Conservation (phyloP, 441 rosid genomes). For the Erodium chrysanthum region DNA sequence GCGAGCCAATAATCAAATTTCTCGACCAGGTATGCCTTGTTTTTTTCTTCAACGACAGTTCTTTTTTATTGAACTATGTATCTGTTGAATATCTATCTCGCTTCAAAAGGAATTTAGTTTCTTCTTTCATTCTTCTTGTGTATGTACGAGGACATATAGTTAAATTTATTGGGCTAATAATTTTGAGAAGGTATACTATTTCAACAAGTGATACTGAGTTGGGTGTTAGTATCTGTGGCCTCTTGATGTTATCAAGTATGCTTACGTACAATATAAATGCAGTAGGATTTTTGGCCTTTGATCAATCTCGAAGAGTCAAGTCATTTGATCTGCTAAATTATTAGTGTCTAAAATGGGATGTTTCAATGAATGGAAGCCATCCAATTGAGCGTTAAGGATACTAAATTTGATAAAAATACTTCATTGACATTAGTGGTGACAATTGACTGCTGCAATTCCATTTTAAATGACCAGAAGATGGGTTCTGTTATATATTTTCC, state of each 20-base stretch:
- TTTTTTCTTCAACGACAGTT: not conserved
- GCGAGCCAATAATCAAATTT: conserved; percentile 47
- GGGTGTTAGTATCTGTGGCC: not conserved
- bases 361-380: not conserved
- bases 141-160: not conserved
- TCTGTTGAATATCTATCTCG: not conserved
- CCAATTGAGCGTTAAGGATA: not conserved
- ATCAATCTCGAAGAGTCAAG: not conserved
- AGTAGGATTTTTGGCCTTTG: not conserved
- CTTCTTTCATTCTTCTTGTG: not conserved
- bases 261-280: not conserved
- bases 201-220: not conserved
- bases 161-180: not conserved
- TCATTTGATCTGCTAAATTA: not conserved
- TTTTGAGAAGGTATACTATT: not conserved
- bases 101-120: not conserved
- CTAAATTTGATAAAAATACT: not conserved
- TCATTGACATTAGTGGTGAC: not conserved
- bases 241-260: not conserved
- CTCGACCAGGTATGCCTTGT: conserved; percentile 43
- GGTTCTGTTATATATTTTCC: not conserved
- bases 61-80: conserved; percentile 1
- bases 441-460: not conserved
- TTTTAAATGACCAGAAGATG: not conserved
- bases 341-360: not conserved